Percentiles rank a stretch among this genome's conserved stretches.
Conservation (phyloP, 2,329 filamentous ascomycete genomes). For the Diaporthe ilicicola region DNA sequence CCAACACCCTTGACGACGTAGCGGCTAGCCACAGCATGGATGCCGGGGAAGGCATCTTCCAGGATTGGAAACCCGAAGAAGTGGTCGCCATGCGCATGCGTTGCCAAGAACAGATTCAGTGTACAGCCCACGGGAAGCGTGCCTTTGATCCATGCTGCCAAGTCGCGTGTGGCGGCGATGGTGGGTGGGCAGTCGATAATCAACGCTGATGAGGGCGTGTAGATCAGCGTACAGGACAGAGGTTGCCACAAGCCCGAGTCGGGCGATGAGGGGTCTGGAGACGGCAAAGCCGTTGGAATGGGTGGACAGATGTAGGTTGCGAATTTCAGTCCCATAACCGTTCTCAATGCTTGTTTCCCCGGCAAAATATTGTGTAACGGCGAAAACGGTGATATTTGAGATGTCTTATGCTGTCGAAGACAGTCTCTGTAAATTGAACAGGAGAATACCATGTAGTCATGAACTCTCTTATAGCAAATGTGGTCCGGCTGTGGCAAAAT, state of each 20-base stretch:
- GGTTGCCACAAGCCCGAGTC: neutral
- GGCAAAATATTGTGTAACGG: neutral
- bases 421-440: neutral
- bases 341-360: too few relatives aligned
- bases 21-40: slow-evolving; percentile 1
- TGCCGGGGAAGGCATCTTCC: slow-evolving; percentile 7
- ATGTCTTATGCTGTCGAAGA: neutral
- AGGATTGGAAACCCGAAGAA: slow-evolving; percentile 18
- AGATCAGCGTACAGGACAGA: neutral
- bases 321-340: neutral
- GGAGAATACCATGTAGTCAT: neutral
- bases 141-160: slow-evolving; percentile 9
- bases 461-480: neutral
- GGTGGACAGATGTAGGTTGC: neutral
- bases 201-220: neutral
- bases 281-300: neutral
- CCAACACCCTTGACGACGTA: neutral
- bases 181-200: slow-evolving; percentile 9
- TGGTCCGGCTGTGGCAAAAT: too few relatives aligned
- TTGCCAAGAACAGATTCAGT: neutral
- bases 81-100: slow-evolving; percentile 15
- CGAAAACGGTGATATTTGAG: too few relatives aligned
- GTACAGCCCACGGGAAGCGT: neutral
- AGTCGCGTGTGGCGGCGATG: neutral
- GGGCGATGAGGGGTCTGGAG: neutral